Evolutionary conservation across 495 filamentous ascomycete species (phyloP).

Genomic region (Daldinia vernicosa): DNA sequence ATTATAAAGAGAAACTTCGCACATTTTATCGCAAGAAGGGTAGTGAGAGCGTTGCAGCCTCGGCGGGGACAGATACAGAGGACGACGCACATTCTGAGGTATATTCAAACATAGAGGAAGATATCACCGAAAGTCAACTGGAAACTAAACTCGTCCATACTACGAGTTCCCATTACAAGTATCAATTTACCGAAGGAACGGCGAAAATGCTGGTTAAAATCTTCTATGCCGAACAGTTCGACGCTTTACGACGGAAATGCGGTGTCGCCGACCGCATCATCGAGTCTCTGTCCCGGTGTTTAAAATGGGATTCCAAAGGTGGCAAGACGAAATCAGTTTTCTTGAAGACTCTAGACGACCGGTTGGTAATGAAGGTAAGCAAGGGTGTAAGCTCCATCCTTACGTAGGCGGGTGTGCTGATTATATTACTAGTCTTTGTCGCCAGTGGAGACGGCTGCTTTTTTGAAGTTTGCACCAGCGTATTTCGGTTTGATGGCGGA

Average conservation of each 20-base stretch:
- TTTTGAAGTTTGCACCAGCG: conserved; percentile 91
- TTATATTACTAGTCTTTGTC: conserved; percentile 68
- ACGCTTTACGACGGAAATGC: conserved; percentile 90
- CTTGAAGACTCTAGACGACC: conserved; percentile 93
- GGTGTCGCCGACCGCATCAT: conserved; percentile 93
- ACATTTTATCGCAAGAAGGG: conserved; percentile 42
- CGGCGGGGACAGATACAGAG: conserved; percentile 32
- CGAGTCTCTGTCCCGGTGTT: conserved; percentile 91
- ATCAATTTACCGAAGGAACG: conserved; percentile 88
- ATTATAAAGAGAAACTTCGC: conserved; percentile 87
- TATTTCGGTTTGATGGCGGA: conserved; percentile 98
- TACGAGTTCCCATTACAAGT: conserved; percentile 91
- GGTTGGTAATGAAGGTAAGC: conserved; percentile 80
- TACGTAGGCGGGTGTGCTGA: conserved; percentile 20
- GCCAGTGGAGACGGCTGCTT: conserved; percentile 89
- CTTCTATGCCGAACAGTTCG: conserved; percentile 97
- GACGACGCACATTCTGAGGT: conserved; percentile 40
- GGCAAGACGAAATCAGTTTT: conserved; percentile 99
- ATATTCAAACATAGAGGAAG: conserved; percentile 41
- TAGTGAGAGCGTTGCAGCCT: conserved; percentile 51
- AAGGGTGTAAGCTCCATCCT: neutral
- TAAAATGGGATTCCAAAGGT: conserved; percentile 98
- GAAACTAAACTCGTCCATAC: conserved; percentile 80
- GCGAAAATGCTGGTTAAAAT: conserved; percentile 98
- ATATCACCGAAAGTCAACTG: conserved; percentile 63